Percentiles rank a stretch among this genome's conserved stretches.
Conservation (phyloP, 1,284 basidiomycete genomes). For the Schizopora paradoxa region DNA sequence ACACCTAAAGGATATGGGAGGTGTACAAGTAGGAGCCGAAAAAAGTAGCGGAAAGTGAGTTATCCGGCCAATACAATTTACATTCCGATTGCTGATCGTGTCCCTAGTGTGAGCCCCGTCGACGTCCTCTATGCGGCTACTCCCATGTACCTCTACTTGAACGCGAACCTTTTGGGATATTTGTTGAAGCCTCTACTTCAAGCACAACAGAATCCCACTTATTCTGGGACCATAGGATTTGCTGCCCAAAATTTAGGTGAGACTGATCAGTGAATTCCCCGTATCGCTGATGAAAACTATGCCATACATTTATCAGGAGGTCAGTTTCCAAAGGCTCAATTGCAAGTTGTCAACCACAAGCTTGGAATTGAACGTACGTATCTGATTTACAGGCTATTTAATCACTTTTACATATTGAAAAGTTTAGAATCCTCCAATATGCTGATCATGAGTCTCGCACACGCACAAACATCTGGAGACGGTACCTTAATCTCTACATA, state of each 20-base stretch:
- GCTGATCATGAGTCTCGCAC: constrained; percentile 36
- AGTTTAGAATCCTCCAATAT: constrained; percentile 36
- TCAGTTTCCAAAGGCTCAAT: no score
- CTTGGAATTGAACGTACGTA: no score
- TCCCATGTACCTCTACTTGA: constrained; percentile 1
- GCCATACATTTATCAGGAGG: neutral
- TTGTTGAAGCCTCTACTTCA: neutral
- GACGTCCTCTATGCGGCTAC: neutral
- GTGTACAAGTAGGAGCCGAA: no score
- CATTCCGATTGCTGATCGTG: neutral
- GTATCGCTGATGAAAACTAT: neutral
- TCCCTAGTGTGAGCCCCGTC: neutral
- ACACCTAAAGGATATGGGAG: constrained; percentile 8
- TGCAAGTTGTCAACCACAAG: constrained; percentile 22
- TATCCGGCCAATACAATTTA: neutral
- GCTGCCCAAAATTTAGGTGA: constrained; percentile 1
- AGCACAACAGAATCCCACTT: neutral
- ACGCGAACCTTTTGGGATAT: neutral
- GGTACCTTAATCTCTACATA: neutral
- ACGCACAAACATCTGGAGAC: constrained; percentile 30
- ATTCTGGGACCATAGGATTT: neutral
- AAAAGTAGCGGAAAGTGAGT: no score
- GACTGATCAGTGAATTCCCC: neutral
- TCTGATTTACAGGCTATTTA: constrained; percentile 28
- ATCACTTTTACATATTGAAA: constrained; percentile 26